These are phyloP conservation scores for Metschnikowia lochheadii DNA, from an alignment of 805 yeast genomes.

Conservation along the genomic window DNA sequence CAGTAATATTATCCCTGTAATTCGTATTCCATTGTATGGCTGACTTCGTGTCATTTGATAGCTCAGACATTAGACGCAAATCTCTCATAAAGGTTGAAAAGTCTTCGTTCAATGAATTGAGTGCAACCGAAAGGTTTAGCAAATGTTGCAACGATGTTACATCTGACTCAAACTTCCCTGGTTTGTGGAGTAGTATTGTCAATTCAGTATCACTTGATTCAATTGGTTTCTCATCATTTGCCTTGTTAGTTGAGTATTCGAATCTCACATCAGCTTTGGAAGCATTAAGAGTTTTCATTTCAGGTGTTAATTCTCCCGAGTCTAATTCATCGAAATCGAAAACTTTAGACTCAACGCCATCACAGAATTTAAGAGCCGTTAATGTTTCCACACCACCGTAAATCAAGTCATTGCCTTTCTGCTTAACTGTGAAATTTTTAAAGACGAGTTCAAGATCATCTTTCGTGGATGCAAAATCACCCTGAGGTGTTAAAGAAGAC, in stretches of 20 bases:
- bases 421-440: conserved; percentile 36
- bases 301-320: not conserved
- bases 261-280: conserved; percentile 49
- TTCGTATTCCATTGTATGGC: not conserved
- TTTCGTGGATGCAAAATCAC: conserved; percentile 36
- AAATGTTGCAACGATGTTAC: conserved; percentile 22
- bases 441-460: conserved; percentile 24
- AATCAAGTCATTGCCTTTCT: conserved; percentile 37
- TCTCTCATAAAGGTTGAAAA: conserved; percentile 1
- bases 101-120: conserved; percentile 21
- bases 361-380: conserved; percentile 18
- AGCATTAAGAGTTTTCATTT: not conserved
- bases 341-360: conserved; percentile 21
- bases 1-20: too few relatives aligned
- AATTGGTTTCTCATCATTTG: not conserved
- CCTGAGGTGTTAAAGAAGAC: conserved; percentile 41
- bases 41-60: not conserved
- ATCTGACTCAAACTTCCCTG: conserved; percentile 25
- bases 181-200: conserved; percentile 17
- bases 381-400: conserved; percentile 47
- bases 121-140: conserved; percentile 22
- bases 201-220: not conserved
- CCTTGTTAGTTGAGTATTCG: conserved; percentile 36
- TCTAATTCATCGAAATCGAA: conserved; percentile 20
- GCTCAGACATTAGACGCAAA: conserved; percentile 3